Evolutionary conservation across 352 stramenopile species (phyloP), one percentile per base, ranked within the genome.

Genomic region (Plasmopara halstedii): DNA sequence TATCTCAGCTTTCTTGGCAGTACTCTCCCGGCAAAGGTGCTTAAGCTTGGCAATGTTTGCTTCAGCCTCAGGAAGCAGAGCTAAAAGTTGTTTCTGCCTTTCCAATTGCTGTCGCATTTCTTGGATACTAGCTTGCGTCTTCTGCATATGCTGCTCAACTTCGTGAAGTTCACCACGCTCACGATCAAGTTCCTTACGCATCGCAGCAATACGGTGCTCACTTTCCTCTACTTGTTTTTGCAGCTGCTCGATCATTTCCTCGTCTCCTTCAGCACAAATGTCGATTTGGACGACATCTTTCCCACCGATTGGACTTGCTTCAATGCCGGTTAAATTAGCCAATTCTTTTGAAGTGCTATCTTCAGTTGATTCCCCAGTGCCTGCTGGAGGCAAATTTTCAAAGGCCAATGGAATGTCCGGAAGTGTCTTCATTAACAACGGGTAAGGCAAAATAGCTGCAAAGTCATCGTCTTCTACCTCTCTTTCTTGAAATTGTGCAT

Each of bases 41-140:
- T 93, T 58, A 0, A 94, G 52, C 33, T 83, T 90, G 4, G 41
- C 55, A 29, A 92, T 82, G 29, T 92, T 88, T 18, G 61, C 64
- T 31, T 72, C 45, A 0, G 79, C 79, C 7, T 88, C 61, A 6
- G 80, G 71, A 6, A 94, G 52, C 49, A 92, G 75, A 5, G 55
- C 50, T 14, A 92, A 45, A 10, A 85, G 37, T 40, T 89, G 64
- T 13, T 74, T 71, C 26, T 81, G 62, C 18, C 51, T 69, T 15
- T 57, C 57, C 2, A 88, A 42, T 20, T 75, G 50, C 34, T 73
- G 69, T 37, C 83, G 65, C n/a, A 88, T 32, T 15, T 58, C 55
- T 8, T 61, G 36, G 0, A 62, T 57, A 0, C 36, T 54, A 1
- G 41, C 32, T 50, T 73, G 64, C 3, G 49, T 61, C 38, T 77